Conservation (phyloP, 371 early-diverging fungal genomes). For the Mortierella sp. region DNA sequence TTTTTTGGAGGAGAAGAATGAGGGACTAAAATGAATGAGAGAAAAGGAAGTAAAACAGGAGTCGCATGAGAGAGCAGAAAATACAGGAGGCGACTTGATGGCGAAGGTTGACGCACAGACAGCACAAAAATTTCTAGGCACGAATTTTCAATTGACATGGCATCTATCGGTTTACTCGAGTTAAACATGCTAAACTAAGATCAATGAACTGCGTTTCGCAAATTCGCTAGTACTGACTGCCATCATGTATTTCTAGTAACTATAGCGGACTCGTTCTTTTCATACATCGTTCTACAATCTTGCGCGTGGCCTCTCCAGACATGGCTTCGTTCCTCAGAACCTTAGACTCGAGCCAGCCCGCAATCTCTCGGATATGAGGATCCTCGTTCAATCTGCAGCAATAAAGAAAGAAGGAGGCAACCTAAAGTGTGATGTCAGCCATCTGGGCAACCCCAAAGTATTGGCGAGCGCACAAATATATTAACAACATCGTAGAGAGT, state of each 20-base stretch:
- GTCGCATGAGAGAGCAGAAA: not conserved
- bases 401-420: not conserved
- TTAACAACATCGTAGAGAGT: not conserved
- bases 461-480: not conserved
- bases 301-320: constrained; percentile 68
- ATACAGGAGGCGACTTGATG: too few species aligned
- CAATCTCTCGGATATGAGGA: constrained; percentile 46
- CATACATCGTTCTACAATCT: constrained; percentile 61
- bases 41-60: constrained; percentile 9
- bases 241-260: not conserved
- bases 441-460: too few species aligned
- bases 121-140: too few species aligned
- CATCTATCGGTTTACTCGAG: too few species aligned
- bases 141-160: too few species aligned
- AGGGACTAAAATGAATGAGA: not conserved
- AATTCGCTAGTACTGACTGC: not conserved
- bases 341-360: constrained; percentile 58
- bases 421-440: too few species aligned
- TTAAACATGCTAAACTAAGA: too few species aligned
- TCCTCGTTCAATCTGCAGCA: constrained; percentile 57
- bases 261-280: constrained; percentile 34
- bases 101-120: too few species aligned
- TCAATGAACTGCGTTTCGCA: too few species aligned
- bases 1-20: not conserved
- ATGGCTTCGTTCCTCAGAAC: constrained; percentile 64